These are phyloP conservation scores for Hypholoma sublateritium DNA, from an alignment of 768 basidiomycete genomes.

Conservation along the genomic window DNA sequence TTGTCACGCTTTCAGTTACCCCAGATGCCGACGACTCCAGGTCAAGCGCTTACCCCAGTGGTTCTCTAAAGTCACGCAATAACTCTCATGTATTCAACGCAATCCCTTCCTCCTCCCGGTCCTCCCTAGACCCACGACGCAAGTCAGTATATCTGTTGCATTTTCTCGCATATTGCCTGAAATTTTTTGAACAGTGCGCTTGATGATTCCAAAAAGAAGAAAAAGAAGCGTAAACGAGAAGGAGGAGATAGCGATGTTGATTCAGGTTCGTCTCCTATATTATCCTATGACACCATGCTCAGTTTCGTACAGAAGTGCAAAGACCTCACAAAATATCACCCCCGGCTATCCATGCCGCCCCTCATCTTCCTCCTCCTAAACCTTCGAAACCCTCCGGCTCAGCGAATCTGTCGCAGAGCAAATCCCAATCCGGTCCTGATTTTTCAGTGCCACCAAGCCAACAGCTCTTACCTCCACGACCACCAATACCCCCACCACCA, in stretches of 20 bases:
- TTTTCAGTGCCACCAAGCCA: constrained; percentile 54
- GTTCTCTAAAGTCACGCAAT: constrained; percentile 44
- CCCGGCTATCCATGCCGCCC: constrained; percentile 37
- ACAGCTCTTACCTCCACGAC: constrained; percentile 58
- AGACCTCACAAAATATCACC: constrained; percentile 63
- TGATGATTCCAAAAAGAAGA: constrained; percentile 72
- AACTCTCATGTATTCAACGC: constrained; percentile 45
- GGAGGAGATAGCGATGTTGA: constrained; percentile 71
- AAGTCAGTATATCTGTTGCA: constrained; percentile 39
- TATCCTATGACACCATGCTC: constrained; percentile 2
- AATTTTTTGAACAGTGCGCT: constrained; percentile 20
- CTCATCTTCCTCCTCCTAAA: constrained; percentile 47
- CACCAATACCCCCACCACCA: constrained; percentile 61
- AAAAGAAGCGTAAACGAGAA: constrained; percentile 85
- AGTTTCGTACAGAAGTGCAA: constrained; percentile 40
- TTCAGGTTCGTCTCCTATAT: constrained; percentile 38
- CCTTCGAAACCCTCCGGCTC: constrained; percentile 52
- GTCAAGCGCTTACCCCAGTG: constrained; percentile 30
- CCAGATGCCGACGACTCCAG: constrained; percentile 51
- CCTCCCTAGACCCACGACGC: constrained; percentile 63
- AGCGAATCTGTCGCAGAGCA: constrained; percentile 40
- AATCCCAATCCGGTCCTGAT: constrained; percentile 58
- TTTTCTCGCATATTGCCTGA: constrained; percentile 5
- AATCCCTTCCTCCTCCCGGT: constrained; percentile 48
- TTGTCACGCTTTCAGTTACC: constrained; percentile 23